Evolutionary conservation across 495 filamentous ascomycete genomes (phyloP).

Genomic region (Pseudevernia furfuracea): DNA sequence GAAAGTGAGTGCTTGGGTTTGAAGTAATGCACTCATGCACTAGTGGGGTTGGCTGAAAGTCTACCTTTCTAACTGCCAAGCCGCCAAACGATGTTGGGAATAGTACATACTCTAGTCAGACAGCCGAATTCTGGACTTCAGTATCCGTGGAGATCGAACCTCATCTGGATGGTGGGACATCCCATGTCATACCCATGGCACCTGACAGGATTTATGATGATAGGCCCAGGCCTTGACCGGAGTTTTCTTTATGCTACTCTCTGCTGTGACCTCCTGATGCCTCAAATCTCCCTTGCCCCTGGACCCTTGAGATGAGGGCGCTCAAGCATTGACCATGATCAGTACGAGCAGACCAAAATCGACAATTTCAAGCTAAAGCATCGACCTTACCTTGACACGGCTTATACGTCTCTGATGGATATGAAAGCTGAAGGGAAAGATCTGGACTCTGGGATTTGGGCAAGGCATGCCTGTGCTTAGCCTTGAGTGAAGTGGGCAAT

Average conservation of each 20-base stretch:
- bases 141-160: background rate
- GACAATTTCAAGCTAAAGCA: too few species aligned
- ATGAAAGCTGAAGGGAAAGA: background rate
- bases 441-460: background rate
- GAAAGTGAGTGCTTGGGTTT: background rate
- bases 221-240: background rate
- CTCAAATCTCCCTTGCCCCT: background rate
- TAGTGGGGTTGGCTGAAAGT: constrained; percentile 3
- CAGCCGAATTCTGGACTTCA: background rate
- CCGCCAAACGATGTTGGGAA: background rate
- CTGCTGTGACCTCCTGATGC: background rate
- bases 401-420: background rate
- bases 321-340: background rate
- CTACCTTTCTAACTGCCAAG: background rate
- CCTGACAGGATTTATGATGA: background rate
- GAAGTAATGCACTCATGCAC: too few species aligned
- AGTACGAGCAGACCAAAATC: too few species aligned
- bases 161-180: background rate
- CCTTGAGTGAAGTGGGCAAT: background rate
- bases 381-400: background rate
- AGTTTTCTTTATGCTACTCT: background rate
- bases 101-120: background rate
- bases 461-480: background rate
- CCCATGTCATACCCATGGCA: background rate
- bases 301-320: background rate